Percentiles rank a stretch among this genome's conserved stretches.
Conservation (phyloP, 257 asterid genomes). For the Oldenlandia corymbosa region DNA sequence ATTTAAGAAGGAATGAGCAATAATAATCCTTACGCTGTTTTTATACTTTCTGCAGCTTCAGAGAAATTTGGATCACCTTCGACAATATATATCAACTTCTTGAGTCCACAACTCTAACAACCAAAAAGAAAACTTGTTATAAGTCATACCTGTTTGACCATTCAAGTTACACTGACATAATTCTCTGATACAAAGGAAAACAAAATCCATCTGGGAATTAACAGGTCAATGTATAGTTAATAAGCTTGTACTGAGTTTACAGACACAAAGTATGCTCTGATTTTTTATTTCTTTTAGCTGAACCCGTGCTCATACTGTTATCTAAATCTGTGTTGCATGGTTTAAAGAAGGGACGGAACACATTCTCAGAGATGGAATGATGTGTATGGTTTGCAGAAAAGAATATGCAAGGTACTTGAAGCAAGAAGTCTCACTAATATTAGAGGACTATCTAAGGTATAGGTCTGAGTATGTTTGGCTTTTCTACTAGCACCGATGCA, state of each 20-base stretch:
- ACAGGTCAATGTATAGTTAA: background rate
- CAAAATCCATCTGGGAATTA: background rate
- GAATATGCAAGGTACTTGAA: background rate
- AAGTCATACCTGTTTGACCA: background rate
- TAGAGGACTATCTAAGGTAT: background rate
- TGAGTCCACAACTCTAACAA: conserved; percentile 83
- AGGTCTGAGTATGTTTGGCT: background rate
- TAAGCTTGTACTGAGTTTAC: no score
- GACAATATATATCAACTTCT: conserved; percentile 90
- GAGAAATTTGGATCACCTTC: conserved; percentile 96
- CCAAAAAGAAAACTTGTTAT: conserved; percentile 12
- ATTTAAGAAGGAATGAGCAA: background rate
- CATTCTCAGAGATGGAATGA: background rate
- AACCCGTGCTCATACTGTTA: background rate
- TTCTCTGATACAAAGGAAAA: background rate
- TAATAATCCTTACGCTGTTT: conserved; percentile 74
- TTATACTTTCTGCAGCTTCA: conserved; percentile 90
- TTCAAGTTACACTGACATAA: background rate
- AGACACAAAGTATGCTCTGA: no score
- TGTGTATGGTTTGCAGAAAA: no score
- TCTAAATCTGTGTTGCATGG: background rate
- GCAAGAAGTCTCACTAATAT: background rate
- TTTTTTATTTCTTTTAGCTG: background rate
- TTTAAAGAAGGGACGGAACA: background rate
- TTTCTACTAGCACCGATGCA: background rate